Base-by-base conservation (phyloP, 2,329 filamentous ascomycete species). In the Aureobasidium sp. region DNA sequence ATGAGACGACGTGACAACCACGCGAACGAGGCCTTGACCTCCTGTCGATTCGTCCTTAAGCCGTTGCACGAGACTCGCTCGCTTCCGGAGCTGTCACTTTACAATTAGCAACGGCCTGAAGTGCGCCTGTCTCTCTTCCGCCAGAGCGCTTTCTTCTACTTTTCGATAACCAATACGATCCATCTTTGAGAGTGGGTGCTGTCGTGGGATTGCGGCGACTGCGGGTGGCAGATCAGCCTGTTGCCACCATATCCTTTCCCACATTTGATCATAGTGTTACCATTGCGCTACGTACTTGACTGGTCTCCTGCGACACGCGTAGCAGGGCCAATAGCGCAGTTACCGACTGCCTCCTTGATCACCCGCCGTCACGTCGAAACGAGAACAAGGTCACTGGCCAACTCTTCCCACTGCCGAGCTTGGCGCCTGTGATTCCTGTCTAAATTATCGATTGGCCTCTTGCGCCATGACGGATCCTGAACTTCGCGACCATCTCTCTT, bases 1-100 rank as follows among this genome's bases (percentile, higher is more conserved):
- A 58, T 39, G 54, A 58, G 54, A 58, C 54, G 54, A 57, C 53
- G 53, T 57, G 53, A 57, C 40, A 58, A 58, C 54, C 54, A 58
- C 54, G 54, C 54, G 54, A 33, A 45, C 15, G 33, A 58, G 54
- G 54, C 54, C 53, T 45, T 57, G 53, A 45, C 53, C 53, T 57
- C 53, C 54, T 58, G 54, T 58, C 54, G 48, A 19, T 57, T 45
- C 29, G 17, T n/a, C 29, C 53, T 56, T 45, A 35, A 57, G 27
- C 19, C 33, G 42, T 58, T 31, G 42, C 31, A 58, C 54, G 42
- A 58, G 54, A 37, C 31, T 39, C 54, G 54, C 54, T 58, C 54
- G 54, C 42, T 58, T 58, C 54, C 54, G 54, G 53, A 58, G 54
- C 54, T 58, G 54, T 58, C 54, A 58, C 12, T 39, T 48, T 47